Percentiles rank a stretch among this genome's conserved stretches.
Evolutionary conservation across 2,329 filamentous ascomycete species (phyloP).

Genomic region (Exserohilum turcica): DNA sequence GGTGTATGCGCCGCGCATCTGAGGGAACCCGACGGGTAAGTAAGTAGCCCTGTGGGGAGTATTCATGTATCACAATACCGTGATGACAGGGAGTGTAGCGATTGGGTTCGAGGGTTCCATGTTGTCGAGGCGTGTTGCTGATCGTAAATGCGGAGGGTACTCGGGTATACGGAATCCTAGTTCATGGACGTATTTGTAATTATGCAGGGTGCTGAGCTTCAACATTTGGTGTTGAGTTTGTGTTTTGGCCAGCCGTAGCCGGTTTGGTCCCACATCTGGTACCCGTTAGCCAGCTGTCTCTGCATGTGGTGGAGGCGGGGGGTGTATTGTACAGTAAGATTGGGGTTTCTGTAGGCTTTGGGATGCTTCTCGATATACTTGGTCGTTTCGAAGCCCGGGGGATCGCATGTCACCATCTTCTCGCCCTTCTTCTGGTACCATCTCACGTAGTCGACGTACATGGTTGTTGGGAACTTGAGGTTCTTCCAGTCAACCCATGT

Average conservation of each 20-base stretch:
- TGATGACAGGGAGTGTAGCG: too few relatives aligned
- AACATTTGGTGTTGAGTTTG: slow-evolving; percentile 51
- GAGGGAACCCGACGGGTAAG: too few relatives aligned
- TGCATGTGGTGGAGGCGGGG: neutral
- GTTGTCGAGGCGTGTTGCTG: too few relatives aligned
- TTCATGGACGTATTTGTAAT: neutral
- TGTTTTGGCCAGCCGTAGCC: slow-evolving; percentile 51
- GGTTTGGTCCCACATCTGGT: slow-evolving; percentile 41
- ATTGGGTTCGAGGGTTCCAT: too few relatives aligned
- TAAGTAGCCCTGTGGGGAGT: too few relatives aligned
- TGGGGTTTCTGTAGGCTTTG: slow-evolving; percentile 56
- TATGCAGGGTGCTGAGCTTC: neutral
- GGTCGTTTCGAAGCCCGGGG: slow-evolving; percentile 59
- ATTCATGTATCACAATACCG: too few relatives aligned
- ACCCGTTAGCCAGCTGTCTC: slow-evolving; percentile 2
- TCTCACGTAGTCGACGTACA: slow-evolving; percentile 61
- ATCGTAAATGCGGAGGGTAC: too few relatives aligned
- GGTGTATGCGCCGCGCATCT: too few relatives aligned
- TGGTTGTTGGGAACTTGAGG: slow-evolving; percentile 57
- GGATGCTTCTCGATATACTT: slow-evolving; percentile 57
- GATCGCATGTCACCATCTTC: slow-evolving; percentile 60
- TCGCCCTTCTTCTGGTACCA: slow-evolving; percentile 59
- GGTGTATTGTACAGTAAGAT: slow-evolving; percentile 54
- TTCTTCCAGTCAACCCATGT: slow-evolving; percentile 53
- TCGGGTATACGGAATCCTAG: neutral